These are phyloP conservation scores for Musa troglodytarum DNA, from an alignment of 176 grass and related monocot genomes.

Conservation along the genomic window DNA sequence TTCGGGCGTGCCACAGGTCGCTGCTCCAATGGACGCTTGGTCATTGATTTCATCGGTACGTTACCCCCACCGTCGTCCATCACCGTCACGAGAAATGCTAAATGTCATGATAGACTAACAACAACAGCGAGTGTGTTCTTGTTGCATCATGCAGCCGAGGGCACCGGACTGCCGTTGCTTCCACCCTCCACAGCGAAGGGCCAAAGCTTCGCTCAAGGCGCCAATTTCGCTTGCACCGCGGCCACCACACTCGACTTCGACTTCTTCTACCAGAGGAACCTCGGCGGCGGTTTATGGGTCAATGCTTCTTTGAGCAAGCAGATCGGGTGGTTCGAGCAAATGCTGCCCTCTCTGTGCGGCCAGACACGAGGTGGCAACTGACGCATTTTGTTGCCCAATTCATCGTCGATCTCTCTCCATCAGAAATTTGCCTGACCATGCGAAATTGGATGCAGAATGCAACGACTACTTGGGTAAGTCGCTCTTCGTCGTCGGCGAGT, in stretches of 20 bases:
- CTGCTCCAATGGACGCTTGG: conserved; percentile 44
- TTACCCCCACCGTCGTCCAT: too few relatives aligned
- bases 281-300: conserved; percentile 59
- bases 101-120: too few relatives aligned
- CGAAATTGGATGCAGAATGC: conserved; percentile 30
- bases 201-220: conserved; percentile 51
- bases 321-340: conserved; percentile 84
- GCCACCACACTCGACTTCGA: conserved; percentile 73
- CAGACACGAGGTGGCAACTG: conserved; percentile 36
- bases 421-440: too few relatives aligned
- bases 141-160: conserved; percentile 37
- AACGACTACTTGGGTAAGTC: conserved; percentile 51
- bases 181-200: conserved; percentile 67
- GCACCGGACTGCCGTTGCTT: conserved; percentile 52
- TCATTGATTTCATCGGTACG: conserved; percentile 51
- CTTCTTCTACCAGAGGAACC: conserved; percentile 53
- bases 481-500: conserved; percentile 71
- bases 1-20: conserved; percentile 58
- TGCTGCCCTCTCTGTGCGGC: conserved; percentile 74
- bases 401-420: not conserved
- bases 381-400: not conserved
- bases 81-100: too few relatives aligned
- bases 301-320: conserved; percentile 61
- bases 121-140: not conserved
- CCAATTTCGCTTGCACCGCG: conserved; percentile 86